phyloP scores from a whole-genome alignment of 768 basidiomycete genomes.

The Suillus tomentosus region DNA sequence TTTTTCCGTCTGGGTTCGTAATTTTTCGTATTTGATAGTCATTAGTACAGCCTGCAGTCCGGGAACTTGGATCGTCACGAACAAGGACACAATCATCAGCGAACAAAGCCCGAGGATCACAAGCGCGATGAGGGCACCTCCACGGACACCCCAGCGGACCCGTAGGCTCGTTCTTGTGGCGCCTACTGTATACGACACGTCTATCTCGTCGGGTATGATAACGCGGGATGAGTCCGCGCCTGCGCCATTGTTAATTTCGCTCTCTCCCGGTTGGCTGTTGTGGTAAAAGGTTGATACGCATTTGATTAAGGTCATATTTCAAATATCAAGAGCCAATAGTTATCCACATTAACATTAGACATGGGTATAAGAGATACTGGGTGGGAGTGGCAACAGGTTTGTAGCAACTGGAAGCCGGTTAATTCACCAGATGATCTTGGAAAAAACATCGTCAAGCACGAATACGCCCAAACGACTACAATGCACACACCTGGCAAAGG shows the following conservation, averaged over 20 bases:
- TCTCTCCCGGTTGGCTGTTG: not conserved
- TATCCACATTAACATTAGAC: not conserved
- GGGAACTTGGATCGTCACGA: not conserved
- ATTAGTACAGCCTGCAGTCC: not conserved
- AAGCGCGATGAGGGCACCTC: too few relatives aligned
- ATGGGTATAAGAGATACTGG: conserved; percentile 1
- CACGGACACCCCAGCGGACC: not conserved
- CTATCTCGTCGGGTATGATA: not conserved
- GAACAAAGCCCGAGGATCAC: not conserved
- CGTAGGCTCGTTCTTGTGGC: not conserved
- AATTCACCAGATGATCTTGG: conserved; percentile 32
- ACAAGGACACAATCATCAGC: not conserved
- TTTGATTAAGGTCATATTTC: not conserved
- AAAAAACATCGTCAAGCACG: conserved; percentile 15
- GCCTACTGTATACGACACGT: not conserved
- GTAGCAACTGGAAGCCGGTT: conserved; percentile 6
- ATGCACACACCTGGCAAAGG: conserved; percentile 68
- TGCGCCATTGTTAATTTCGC: not conserved
- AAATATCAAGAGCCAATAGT: not conserved
- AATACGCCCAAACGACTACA: conserved; percentile 10
- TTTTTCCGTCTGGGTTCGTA: not conserved
- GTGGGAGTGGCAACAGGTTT: not conserved
- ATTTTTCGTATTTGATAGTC: not conserved
- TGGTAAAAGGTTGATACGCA: not conserved
- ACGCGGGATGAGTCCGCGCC: not conserved